Percentiles rank a stretch among this genome's conserved stretches.
These are phyloP conservation scores for Komagataella pastoris DNA, from an alignment of 805 yeast genomes.

Conservation along the genomic window DNA sequence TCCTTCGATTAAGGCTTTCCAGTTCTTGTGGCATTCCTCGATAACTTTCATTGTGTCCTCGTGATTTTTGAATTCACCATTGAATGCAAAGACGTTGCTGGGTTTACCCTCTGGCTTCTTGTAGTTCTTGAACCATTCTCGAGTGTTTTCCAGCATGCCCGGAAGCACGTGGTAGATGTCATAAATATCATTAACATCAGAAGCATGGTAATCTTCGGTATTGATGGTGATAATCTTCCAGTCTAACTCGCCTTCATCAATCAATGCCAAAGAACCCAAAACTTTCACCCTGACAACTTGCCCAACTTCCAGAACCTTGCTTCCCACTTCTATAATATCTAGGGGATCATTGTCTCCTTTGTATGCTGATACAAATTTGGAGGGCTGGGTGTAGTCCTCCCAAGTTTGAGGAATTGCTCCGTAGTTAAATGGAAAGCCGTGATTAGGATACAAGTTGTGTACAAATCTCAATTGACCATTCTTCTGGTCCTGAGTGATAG, in stretches of 20 bases:
- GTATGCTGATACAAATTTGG: slow-evolving; percentile 25
- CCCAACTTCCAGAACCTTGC: slow-evolving; percentile 28
- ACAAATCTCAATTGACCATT: slow-evolving; percentile 68
- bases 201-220: slow-evolving; percentile 49
- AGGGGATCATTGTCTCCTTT: slow-evolving; percentile 92
- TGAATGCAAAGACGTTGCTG: slow-evolving; percentile 59
- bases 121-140: slow-evolving; percentile 74
- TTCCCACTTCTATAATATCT: slow-evolving; percentile 87
- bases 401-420: slow-evolving; percentile 92
- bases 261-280: slow-evolving; percentile 64
- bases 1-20: slow-evolving; percentile 45
- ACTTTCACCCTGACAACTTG: slow-evolving; percentile 51
- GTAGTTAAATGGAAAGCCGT: slow-evolving; percentile 78
- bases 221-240: slow-evolving; percentile 81
- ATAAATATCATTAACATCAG: slow-evolving; percentile 41
- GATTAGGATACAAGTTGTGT: slow-evolving; percentile 67
- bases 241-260: slow-evolving; percentile 93
- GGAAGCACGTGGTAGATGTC: slow-evolving; percentile 64
- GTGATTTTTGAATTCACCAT: slow-evolving; percentile 50
- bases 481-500: slow-evolving; percentile 69
- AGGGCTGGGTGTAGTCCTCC: slow-evolving; percentile 68
- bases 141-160: slow-evolving; percentile 53
- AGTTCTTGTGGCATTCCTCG: slow-evolving; percentile 51
- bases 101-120: slow-evolving; percentile 77
- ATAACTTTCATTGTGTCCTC: slow-evolving; percentile 47